Base-by-base conservation (phyloP, 1,139 yeast species). In the Kodamaea ohmeri region DNA sequence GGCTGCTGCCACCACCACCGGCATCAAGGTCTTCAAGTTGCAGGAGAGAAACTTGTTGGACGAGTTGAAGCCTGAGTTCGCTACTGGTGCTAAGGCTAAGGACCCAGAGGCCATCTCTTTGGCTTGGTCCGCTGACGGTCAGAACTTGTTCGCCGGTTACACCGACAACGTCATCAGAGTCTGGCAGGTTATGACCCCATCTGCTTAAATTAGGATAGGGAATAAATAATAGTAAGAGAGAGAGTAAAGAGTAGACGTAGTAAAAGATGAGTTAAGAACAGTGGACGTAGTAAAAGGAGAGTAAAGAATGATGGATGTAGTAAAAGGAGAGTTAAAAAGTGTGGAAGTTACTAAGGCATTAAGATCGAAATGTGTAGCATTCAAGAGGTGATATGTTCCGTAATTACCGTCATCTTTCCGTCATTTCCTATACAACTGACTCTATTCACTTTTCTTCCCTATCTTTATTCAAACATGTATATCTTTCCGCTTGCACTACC, bases 91-190 rank as follows among this genome's bases (percentile, higher is more conserved):
- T 62, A 81, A 83, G 76, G 90, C 95, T 61, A 87, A 88, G 80
- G 96, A 88, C 78, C 98, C 98, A 69, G 96, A 89, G 75, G 95
- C 96, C 70, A 78, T 92, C 71, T 90, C 97, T 56, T 84, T 92
- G 70, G 89, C 97, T 70, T 92, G 99, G 99, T 90, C 97, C 63
- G 95, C 96, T 73, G 98, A 92, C 65, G 98, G 98, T 73, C 97
- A 90, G 82, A 89, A 87, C 85, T 83, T 92, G 76, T 92, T 89
- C 71, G 96, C 97, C 62, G 99, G 99, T 82, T 92, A 92, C 96
- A 90, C 97, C 66, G 99, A 92, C 77, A 88, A 88, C 81, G 81
- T 85, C 67, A 90, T 92, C 82, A 92, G 98, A 80, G 98, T 90
- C 76, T 92, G 97, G 97, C 97, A 92, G 83, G 96, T 92, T 63